Percentiles rank a stretch among this genome's conserved stretches.
phyloP scores from a whole-genome alignment of 805 yeast species.

The Saturnispora silvae region DNA sequence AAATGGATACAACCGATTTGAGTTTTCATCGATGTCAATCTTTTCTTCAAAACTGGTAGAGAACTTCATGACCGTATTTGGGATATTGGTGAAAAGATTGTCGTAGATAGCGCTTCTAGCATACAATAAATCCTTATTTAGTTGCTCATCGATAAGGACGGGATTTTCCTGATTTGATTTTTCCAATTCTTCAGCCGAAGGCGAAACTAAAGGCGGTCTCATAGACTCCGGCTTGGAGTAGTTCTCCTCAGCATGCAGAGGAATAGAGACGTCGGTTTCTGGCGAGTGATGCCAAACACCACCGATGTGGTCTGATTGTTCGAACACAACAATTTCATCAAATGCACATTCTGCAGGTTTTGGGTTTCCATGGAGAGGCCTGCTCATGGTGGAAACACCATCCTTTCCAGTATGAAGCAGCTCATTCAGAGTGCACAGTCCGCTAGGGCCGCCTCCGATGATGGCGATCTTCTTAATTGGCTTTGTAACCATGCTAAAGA shows the following conservation, averaged over 20 bases:
- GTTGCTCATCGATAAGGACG: neutral
- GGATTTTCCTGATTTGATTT: slow-evolving; percentile 1
- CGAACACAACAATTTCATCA: slow-evolving; percentile 29
- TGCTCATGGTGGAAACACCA: slow-evolving; percentile 19
- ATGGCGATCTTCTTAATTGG: slow-evolving; percentile 26
- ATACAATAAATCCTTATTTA: slow-evolving; percentile 5
- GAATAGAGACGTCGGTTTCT: slow-evolving; percentile 16
- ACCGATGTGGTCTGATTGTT: slow-evolving; percentile 28
- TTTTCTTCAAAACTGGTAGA: slow-evolving; percentile 25
- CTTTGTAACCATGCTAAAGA: no score
- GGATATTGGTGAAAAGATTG: slow-evolving; percentile 33
- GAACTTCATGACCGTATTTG: slow-evolving; percentile 29
- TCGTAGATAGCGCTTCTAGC: slow-evolving; percentile 22
- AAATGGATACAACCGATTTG: slow-evolving; percentile 14
- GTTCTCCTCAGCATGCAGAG: slow-evolving; percentile 10
- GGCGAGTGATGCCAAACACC: slow-evolving; percentile 29
- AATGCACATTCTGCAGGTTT: slow-evolving; percentile 22
- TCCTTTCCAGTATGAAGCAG: slow-evolving; percentile 21
- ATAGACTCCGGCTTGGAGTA: slow-evolving; percentile 11
- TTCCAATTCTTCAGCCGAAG: slow-evolving; percentile 3
- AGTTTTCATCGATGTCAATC: slow-evolving; percentile 3
- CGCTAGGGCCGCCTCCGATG: slow-evolving; percentile 30
- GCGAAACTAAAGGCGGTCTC: slow-evolving; percentile 9
- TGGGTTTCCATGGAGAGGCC: neutral
- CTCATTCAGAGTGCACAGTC: slow-evolving; percentile 26